Evolutionary conservation across 257 asterid genomes (phyloP), one percentile per base, ranked within the genome.

Genomic region (Capsicum chinense): DNA sequence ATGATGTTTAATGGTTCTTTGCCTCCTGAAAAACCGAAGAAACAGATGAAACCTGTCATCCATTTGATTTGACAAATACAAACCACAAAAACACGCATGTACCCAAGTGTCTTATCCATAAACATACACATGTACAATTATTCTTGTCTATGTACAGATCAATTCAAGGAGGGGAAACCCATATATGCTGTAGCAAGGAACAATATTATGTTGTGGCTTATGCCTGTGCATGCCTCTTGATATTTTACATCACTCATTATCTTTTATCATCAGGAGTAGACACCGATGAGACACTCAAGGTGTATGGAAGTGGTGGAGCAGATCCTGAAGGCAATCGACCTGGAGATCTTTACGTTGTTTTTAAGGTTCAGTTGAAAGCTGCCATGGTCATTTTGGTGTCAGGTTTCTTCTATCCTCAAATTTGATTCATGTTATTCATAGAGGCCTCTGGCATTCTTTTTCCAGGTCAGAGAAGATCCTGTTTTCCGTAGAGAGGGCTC

Each of bases 241-340:
- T 35, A 11, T 26, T 70, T 69, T 56, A 1, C 19, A 39, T 48
- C 5, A 35, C 52, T 71, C 82, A 57, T 57, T 39, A 54, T 14
- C 12, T 64, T 63, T 71, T 56, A 63, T 70, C 85, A 89, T 60
- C 93, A 96, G 99, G 99, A 69, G 92, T 96, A 83, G 99, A 94
- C 93, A 93, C 90, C 33, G 71, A 90, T 79, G 98, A 96, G 59
- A 91, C 91, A 73, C 82, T 93, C 69, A 92, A 90, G 88, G 88
- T 95, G 84, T 90, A 93, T 33, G 90, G 94, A 89, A 89, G 94
- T 83, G 99, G 99, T 84, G 98, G 99, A 79, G 92, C 91, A 56
- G 99, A 96, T 90, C 98, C 98, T 84, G 98, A 94, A 83, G 98
- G 99, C 85, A 94, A 80, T 86, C 97, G 86, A 82, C 94, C 95